These are phyloP conservation scores for Epichloe elymi DNA, from an alignment of 2,329 filamentous ascomycete species.

Conservation along the genomic window DNA sequence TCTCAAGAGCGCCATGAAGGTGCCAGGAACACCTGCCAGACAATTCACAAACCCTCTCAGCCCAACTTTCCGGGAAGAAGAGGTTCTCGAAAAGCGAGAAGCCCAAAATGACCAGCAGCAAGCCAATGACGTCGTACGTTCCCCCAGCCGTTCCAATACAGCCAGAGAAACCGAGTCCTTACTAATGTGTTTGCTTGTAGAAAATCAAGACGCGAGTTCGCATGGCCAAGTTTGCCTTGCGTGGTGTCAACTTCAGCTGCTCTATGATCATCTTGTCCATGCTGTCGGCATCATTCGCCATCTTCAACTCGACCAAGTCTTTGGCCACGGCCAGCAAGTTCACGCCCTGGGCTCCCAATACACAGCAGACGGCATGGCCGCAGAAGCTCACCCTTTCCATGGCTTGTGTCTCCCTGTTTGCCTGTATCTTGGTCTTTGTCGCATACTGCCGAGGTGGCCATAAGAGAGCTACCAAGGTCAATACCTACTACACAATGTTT, in stretches of 20 bases:
- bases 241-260: slow-evolving; percentile 93
- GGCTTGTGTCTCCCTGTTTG: slow-evolving; percentile 64
- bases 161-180: neutral
- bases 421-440: slow-evolving; percentile 69
- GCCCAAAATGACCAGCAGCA: slow-evolving; percentile 73
- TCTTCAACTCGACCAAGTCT: slow-evolving; percentile 77
- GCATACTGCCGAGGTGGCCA: slow-evolving; percentile 86
- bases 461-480: slow-evolving; percentile 77
- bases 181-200: slow-evolving; percentile 32
- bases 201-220: slow-evolving; percentile 87
- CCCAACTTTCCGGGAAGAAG: slow-evolving; percentile 83
- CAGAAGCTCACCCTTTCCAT: slow-evolving; percentile 73
- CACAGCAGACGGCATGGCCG: slow-evolving; percentile 60
- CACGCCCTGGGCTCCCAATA: slow-evolving; percentile 70
- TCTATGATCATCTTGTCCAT: slow-evolving; percentile 88
- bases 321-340: slow-evolving; percentile 67
- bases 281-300: slow-evolving; percentile 73
- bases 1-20: slow-evolving; percentile 81
- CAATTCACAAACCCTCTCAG: slow-evolving; percentile 67
- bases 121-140: slow-evolving; percentile 70
- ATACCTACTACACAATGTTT: slow-evolving; percentile 91
- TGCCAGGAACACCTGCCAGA: slow-evolving; percentile 68
- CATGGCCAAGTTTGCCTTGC: slow-evolving; percentile 88
- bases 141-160: slow-evolving; percentile 2
- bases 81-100: slow-evolving; percentile 75